Percentiles rank a stretch among this genome's conserved stretches.
Conservation (phyloP, 2,329 filamentous ascomycete genomes). For the Pleomassaria siparia region DNA sequence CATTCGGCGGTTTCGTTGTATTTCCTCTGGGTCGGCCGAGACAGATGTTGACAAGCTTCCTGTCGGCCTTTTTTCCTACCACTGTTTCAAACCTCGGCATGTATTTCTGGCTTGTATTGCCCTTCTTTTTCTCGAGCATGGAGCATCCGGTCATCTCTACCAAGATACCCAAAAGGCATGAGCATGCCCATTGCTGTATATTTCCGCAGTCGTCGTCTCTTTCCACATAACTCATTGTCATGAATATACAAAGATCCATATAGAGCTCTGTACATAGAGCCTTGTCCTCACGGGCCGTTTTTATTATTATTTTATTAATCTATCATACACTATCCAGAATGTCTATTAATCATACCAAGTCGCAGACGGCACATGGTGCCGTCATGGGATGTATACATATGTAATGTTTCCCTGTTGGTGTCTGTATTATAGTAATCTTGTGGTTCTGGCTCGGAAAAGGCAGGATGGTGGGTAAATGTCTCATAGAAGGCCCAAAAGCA, state of each 20-base stretch:
- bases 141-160: neutral
- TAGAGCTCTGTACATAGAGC: constrained; percentile 15
- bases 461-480: neutral
- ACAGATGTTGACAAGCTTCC: neutral
- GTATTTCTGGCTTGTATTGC: neutral
- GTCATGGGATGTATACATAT: neutral
- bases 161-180: constrained; percentile 17
- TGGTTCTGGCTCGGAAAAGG: neutral
- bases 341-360: constrained; percentile 3
- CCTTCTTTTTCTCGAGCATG: neutral
- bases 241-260: constrained; percentile 1
- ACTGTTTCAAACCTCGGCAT: neutral
- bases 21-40: neutral
- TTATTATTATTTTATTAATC: too few species aligned
- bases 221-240: neutral
- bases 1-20: neutral
- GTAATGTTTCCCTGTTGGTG: too few species aligned
- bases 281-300: constrained; percentile 14
- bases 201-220: neutral
- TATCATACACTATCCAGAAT: constrained; percentile 7
- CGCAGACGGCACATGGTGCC: neutral
- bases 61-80: neutral
- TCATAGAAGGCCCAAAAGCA: too few species aligned
- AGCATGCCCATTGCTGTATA: neutral
- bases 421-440: constrained; percentile 5